Conservation (phyloP, 495 filamentous ascomycete genomes). For the Neurospora tetraspora region DNA sequence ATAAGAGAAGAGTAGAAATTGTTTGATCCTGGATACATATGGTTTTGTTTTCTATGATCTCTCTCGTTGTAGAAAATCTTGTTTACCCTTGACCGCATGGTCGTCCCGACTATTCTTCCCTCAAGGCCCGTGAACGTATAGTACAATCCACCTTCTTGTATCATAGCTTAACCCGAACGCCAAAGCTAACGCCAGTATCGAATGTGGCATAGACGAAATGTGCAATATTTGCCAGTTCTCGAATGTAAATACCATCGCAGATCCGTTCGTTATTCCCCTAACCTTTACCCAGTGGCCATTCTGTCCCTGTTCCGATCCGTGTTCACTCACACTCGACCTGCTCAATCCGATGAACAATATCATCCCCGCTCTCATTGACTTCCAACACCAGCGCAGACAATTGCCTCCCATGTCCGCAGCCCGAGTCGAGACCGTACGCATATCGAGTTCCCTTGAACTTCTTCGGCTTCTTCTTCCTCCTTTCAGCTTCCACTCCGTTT, state of each 20-base stretch:
- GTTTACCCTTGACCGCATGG: background rate
- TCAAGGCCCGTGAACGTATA: background rate
- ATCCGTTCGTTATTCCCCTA: background rate
- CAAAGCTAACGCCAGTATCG: background rate
- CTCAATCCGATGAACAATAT: slow-evolving; percentile 14
- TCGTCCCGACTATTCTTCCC: background rate
- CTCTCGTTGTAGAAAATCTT: background rate
- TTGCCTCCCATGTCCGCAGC: slow-evolving; percentile 63
- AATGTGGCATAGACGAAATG: background rate
- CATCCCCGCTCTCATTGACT: slow-evolving; percentile 33
- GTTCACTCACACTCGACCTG: slow-evolving; percentile 20
- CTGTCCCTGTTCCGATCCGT: background rate
- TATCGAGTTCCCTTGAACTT: slow-evolving; percentile 33
- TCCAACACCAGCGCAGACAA: slow-evolving; percentile 72
- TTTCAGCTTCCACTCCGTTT: background rate
- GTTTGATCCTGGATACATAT: background rate
- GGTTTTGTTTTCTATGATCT: background rate
- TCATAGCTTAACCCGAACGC: background rate
- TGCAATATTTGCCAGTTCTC: background rate
- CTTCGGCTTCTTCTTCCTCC: slow-evolving; percentile 4
- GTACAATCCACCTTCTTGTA: background rate
- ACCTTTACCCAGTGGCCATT: background rate
- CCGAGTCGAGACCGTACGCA: slow-evolving; percentile 76
- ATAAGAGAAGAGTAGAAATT: background rate
- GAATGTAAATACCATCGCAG: background rate